Percentiles rank a stretch among this genome's conserved stretches.
Evolutionary conservation across 495 filamentous ascomycete species (phyloP).

Genomic region (Aspergillus nidulans): DNA sequence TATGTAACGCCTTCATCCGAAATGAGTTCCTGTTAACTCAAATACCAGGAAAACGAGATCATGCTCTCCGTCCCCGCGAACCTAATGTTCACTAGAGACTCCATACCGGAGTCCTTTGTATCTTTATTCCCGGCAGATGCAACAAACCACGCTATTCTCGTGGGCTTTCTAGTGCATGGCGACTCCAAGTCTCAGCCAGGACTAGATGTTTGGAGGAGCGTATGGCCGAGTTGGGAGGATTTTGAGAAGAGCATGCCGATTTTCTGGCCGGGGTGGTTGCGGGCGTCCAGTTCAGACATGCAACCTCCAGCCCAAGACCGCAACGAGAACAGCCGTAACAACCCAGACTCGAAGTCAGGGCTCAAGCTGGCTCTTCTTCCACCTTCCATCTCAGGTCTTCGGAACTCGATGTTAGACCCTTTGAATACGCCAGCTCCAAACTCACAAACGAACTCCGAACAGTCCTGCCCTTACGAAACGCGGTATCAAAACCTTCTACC

Average conservation of each 20-base stretch:
- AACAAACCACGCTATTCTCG: constrained; percentile 60
- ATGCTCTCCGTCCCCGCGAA: constrained; percentile 59
- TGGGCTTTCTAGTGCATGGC: constrained; percentile 55
- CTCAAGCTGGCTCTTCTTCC: constrained; percentile 16
- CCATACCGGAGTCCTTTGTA: constrained; percentile 41
- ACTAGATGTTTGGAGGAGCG: constrained; percentile 53
- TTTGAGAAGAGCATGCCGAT: constrained; percentile 59
- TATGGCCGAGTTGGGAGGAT: constrained; percentile 53
- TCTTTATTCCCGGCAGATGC: constrained; percentile 43
- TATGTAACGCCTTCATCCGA: not conserved
- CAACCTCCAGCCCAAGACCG: not conserved
- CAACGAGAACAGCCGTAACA: not conserved
- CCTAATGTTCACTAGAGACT: constrained; percentile 57
- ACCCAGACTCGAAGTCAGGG: not conserved
- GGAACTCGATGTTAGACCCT: constrained; percentile 18
- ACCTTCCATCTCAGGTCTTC: constrained; percentile 28
- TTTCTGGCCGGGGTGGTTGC: constrained; percentile 48
- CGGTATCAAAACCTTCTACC: constrained; percentile 45
- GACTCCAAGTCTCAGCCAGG: constrained; percentile 14
- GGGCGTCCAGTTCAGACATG: constrained; percentile 14
- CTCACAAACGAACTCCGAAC: not conserved
- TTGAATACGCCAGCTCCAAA: constrained; percentile 2
- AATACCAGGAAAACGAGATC: constrained; percentile 16
- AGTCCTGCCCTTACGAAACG: constrained; percentile 5
- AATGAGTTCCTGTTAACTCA: not conserved